Evolutionary conservation across 345 rosid genomes (phyloP).

Genomic region (Dimocarpus longan): DNA sequence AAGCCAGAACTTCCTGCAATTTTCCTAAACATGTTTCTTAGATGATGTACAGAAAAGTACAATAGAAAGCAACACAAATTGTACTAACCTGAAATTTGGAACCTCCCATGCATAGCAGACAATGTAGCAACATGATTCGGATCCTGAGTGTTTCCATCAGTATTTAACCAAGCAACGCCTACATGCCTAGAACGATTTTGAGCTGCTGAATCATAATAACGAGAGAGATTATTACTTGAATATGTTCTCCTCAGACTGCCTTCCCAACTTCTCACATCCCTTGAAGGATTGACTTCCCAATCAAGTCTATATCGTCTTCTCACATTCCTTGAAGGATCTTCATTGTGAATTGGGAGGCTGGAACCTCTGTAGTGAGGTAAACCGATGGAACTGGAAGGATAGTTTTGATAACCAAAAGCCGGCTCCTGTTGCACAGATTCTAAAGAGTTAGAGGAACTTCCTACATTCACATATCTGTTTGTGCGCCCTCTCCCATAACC

Average conservation of each 20-base stretch:
- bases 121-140: conserved; percentile 14
- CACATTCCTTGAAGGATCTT: conserved; percentile 20
- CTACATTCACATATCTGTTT: conserved; percentile 23
- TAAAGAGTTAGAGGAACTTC: conserved; percentile 33
- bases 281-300: background rate
- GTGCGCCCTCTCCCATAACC: conserved; percentile 24
- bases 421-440: conserved; percentile 20
- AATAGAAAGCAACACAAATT: conserved; percentile 9
- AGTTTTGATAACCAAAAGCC: conserved; percentile 21
- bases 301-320: conserved; percentile 18
- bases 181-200: conserved; percentile 8
- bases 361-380: conserved; percentile 19
- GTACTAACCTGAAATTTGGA: conserved; percentile 29
- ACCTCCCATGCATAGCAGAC: conserved; percentile 22
- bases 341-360: conserved; percentile 15
- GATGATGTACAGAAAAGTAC: background rate
- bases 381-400: conserved; percentile 23
- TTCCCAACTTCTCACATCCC: conserved; percentile 29
- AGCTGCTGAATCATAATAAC: background rate
- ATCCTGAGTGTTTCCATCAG: conserved; percentile 13
- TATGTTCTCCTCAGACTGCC: conserved; percentile 4
- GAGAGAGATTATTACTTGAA: conserved; percentile 4
- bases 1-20: conserved; percentile 25
- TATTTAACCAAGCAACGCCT: background rate
- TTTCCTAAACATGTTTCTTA: conserved; percentile 8